Conservation (phyloP, 306 rosid species). For the Dalbergia cochinchinensis region DNA sequence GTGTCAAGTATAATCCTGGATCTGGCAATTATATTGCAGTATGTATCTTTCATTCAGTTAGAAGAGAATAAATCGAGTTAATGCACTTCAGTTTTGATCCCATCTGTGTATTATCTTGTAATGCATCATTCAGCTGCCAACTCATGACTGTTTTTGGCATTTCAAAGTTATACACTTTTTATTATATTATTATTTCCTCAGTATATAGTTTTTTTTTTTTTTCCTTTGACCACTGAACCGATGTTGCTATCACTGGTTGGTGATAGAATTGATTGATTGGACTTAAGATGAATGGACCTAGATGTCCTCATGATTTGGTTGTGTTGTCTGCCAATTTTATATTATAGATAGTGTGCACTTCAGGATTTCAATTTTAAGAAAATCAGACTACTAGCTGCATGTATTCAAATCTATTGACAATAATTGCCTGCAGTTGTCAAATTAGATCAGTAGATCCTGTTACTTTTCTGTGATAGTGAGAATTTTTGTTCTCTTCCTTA, state of each 20-base stretch:
- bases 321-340: constrained; percentile 17
- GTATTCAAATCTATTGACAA: constrained; percentile 9
- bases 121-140: constrained; percentile 40
- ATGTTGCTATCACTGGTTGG: background rate
- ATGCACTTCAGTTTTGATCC: constrained; percentile 37
- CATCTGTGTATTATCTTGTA: constrained; percentile 30
- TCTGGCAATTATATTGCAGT: constrained; percentile 90
- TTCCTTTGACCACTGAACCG: background rate
- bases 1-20: constrained; percentile 98
- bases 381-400: constrained; percentile 17
- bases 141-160: constrained; percentile 31
- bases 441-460: constrained; percentile 5
- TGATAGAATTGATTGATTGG: constrained; percentile 8
- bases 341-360: constrained; percentile 2
- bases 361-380: constrained; percentile 20
- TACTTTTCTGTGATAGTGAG: constrained; percentile 8
- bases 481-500: constrained; percentile 13
- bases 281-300: constrained; percentile 18
- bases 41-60: constrained; percentile 52
- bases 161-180: constrained; percentile 37
- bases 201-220: constrained; percentile 30
- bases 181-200: background rate
- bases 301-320: background rate
- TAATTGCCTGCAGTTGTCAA: background rate
- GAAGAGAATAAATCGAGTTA: constrained; percentile 25